phyloP scores from a whole-genome alignment of 768 basidiomycete species.

The Russula olivacea region DNA sequence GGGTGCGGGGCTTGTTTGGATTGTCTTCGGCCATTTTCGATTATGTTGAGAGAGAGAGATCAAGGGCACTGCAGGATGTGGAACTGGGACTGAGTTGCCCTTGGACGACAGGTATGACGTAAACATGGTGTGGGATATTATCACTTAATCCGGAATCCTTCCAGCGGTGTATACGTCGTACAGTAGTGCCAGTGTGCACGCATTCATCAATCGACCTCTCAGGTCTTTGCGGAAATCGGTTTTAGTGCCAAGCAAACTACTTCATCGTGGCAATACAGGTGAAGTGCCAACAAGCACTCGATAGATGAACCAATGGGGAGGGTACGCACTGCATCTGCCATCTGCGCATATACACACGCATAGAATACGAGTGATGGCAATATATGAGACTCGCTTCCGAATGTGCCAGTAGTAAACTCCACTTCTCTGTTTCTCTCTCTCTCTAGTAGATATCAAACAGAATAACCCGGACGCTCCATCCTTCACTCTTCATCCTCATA shows the following conservation, averaged over 20 bases:
- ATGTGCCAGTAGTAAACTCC: too few relatives aligned
- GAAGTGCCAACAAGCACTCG: not conserved
- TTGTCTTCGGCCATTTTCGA: conserved; percentile 14
- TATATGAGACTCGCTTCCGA: not conserved
- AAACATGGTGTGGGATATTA: conserved; percentile 1
- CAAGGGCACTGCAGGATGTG: not conserved
- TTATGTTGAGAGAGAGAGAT: not conserved
- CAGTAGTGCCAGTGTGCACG: too few relatives aligned
- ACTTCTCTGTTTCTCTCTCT: not conserved
- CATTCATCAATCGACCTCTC: too few relatives aligned
- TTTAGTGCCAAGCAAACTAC: too few relatives aligned
- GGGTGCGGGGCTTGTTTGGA: conserved; percentile 20
- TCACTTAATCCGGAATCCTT: not conserved
- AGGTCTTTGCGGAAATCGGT: too few relatives aligned
- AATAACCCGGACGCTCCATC: not conserved
- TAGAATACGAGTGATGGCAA: not conserved
- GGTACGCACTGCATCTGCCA: not conserved
- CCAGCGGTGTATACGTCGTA: not conserved
- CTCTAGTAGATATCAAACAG: not conserved
- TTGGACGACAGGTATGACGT: not conserved
- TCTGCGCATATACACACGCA: not conserved
- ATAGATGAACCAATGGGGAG: not conserved
- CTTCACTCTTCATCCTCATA: conserved; percentile 56
- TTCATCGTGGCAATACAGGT: not conserved
- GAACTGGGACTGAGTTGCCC: too few relatives aligned